Conservation (phyloP, 768 basidiomycete species). For the Clitopilus passeckerianus region DNA sequence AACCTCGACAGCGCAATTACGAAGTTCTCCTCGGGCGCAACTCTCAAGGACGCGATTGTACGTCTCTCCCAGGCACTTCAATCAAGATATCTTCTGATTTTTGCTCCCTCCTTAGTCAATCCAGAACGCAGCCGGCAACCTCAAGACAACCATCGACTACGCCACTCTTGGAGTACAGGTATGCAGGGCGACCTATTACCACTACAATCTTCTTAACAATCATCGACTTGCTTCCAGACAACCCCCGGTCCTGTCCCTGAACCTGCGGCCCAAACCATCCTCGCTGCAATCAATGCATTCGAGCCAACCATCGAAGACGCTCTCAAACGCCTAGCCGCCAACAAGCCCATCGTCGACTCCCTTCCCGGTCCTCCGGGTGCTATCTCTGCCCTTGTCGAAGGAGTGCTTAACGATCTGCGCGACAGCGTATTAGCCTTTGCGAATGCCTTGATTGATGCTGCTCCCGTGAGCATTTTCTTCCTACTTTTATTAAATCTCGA, state of each 20-base stretch:
- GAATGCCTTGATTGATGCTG: slow-evolving; percentile 17
- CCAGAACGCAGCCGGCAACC: slow-evolving; percentile 20
- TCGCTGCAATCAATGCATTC: slow-evolving; percentile 16
- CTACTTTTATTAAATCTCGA: slow-evolving; percentile 5
- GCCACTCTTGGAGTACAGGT: slow-evolving; percentile 23
- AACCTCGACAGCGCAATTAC: slow-evolving; percentile 23
- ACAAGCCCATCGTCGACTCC: slow-evolving; percentile 19
- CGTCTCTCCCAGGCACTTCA: not conserved
- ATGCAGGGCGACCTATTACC: not conserved
- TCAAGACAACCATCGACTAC: slow-evolving; percentile 15
- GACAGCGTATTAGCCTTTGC: slow-evolving; percentile 13
- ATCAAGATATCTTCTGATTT: not conserved
- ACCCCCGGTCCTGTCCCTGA: slow-evolving; percentile 16
- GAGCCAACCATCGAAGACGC: slow-evolving; percentile 21
- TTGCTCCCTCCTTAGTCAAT: slow-evolving; percentile 17
- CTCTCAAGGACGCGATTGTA: slow-evolving; percentile 22
- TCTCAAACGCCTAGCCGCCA: slow-evolving; percentile 14
- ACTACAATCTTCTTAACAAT: not conserved
- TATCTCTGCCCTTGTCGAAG: slow-evolving; percentile 21
- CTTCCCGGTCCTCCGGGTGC: slow-evolving; percentile 19
- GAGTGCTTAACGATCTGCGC: slow-evolving; percentile 21
- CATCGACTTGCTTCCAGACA: slow-evolving; percentile 8
- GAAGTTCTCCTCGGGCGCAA: slow-evolving; percentile 21
- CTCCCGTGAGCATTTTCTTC: slow-evolving; percentile 16
- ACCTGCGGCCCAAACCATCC: slow-evolving; percentile 18